Conservation (phyloP, 1,284 basidiomycete species). For the Sutorius eximius region DNA sequence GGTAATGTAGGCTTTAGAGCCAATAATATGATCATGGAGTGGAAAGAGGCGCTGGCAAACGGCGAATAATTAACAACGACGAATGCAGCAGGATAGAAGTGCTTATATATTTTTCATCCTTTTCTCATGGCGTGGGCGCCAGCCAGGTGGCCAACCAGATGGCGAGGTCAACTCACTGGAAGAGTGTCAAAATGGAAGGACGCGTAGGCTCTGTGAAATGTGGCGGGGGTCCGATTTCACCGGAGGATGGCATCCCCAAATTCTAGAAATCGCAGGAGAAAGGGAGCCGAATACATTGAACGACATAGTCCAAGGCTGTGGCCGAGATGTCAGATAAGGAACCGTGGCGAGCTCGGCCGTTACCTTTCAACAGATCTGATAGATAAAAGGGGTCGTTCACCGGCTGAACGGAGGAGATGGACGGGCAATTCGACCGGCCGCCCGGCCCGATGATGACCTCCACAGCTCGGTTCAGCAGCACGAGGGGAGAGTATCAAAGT, state of each 20-base stretch:
- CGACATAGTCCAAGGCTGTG: background rate
- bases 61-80: background rate
- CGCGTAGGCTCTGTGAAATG: background rate
- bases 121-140: background rate
- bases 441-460: background rate
- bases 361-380: background rate
- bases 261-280: background rate
- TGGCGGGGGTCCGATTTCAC: background rate
- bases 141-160: background rate
- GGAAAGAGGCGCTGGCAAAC: background rate
- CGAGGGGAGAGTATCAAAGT: background rate
- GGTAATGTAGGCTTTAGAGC: background rate
- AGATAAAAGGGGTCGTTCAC: background rate
- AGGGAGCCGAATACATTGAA: background rate
- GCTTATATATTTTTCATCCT: background rate
- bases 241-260: background rate
- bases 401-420: background rate
- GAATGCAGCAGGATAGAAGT: background rate
- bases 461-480: constrained; percentile 6
- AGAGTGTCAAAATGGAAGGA: background rate
- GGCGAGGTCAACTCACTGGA: no score
- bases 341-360: background rate
- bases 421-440: background rate
- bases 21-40: background rate
- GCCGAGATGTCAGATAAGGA: background rate